These are phyloP conservation scores for Ormosia semicastrata DNA, from an alignment of 306 rosid genomes.

Conservation along the genomic window DNA sequence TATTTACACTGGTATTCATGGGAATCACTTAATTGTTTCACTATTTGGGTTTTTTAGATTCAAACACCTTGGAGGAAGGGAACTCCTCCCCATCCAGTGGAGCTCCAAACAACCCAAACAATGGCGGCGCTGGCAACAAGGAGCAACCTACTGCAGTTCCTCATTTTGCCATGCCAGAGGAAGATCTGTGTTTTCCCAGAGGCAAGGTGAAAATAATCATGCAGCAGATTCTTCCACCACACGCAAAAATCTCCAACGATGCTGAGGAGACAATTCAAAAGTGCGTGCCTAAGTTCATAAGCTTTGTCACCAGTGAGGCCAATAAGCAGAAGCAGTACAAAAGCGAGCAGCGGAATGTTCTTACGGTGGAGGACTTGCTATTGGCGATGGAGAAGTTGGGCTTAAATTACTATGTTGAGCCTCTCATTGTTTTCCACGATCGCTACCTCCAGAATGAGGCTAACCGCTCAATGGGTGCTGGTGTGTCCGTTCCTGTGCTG, in stretches of 20 bases:
- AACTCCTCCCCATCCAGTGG: too few relatives aligned
- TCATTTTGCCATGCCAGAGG: constrained; percentile 17
- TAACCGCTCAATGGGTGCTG: neutral
- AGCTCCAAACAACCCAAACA: too few relatives aligned
- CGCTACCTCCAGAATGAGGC: constrained; percentile 17
- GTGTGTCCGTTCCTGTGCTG: too few relatives aligned
- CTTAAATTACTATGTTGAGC: constrained; percentile 57
- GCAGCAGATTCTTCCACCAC: constrained; percentile 60
- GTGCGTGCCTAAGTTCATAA: constrained; percentile 60
- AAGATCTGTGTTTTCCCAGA: too few relatives aligned
- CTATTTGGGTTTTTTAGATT: neutral
- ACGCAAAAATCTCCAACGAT: constrained; percentile 61
- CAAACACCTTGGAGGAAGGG: too few relatives aligned
- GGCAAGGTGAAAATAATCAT: constrained; percentile 61
- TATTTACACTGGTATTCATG: too few relatives aligned
- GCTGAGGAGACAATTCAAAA: constrained; percentile 64
- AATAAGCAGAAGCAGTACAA: constrained; percentile 55
- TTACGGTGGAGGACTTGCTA: constrained; percentile 56
- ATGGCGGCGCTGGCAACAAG: too few relatives aligned
- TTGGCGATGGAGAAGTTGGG: constrained; percentile 56
- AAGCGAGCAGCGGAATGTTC: constrained; percentile 55
- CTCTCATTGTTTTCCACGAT: constrained; percentile 39
- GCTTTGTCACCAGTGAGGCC: constrained; percentile 61
- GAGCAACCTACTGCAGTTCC: neutral
- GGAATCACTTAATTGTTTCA: too few relatives aligned